Conservation (phyloP, 495 filamentous ascomycete species). For the Lineolata rhizophorae region DNA sequence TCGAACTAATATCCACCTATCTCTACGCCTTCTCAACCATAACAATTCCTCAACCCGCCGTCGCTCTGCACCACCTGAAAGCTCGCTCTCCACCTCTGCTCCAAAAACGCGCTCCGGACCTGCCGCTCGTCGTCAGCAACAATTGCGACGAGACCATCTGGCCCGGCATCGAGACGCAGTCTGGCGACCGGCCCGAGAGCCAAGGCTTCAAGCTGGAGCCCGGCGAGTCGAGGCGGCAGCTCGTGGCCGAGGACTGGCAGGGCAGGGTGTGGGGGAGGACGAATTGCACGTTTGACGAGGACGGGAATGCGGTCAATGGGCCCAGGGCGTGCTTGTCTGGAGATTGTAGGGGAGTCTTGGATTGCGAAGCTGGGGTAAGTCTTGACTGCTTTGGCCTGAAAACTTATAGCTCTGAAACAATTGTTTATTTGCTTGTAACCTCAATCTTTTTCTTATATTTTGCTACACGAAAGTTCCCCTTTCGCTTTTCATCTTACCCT, state of each 20-base stretch:
- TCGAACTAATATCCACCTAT: too few relatives aligned
- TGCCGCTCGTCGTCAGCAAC: constrained; percentile 31
- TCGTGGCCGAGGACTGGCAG: constrained; percentile 47
- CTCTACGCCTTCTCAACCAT: background rate
- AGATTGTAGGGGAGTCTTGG: constrained; percentile 44
- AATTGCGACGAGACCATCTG: constrained; percentile 43
- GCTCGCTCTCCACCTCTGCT: background rate
- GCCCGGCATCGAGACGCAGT: constrained; percentile 47
- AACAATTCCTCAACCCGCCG: background rate
- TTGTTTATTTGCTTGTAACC: constrained; percentile 3
- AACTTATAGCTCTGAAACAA: background rate
- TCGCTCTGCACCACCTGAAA: background rate
- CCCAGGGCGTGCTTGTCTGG: constrained; percentile 49
- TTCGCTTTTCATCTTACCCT: too few relatives aligned
- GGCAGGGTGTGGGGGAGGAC: constrained; percentile 64
- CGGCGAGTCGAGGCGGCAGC: constrained; percentile 26
- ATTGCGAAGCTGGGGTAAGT: constrained; percentile 41
- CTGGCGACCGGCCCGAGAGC: constrained; percentile 34
- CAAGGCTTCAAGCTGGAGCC: constrained; percentile 41
- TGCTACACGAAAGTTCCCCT: too few relatives aligned
- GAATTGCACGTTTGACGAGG: constrained; percentile 50
- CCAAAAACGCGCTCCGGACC: too few relatives aligned
- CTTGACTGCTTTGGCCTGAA: too few relatives aligned
- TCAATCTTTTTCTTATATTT: background rate
- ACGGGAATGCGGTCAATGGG: constrained; percentile 27